Base-by-base conservation (phyloP, 1,284 basidiomycete genomes). In the Apiotrichum brassicae region DNA sequence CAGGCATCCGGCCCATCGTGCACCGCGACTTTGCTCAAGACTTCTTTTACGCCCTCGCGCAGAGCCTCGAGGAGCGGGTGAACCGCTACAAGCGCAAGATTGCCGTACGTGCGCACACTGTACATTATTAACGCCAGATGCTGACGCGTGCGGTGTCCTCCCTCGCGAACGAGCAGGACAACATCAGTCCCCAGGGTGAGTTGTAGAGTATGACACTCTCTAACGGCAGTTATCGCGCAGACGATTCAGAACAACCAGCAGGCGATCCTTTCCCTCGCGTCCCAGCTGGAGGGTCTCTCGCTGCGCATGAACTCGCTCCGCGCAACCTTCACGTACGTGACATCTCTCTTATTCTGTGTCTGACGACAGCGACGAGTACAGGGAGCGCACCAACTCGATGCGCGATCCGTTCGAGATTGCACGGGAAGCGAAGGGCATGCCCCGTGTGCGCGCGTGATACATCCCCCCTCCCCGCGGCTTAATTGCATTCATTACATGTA, bases 381-480 rank as follows among this genome's bases (percentile, higher is more conserved):
- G 64, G 34, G 66, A 67, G 28, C 58, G 57, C 45, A 65, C 63
- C 3, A 57, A 61, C 26, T 65, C 66, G 20, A 65, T 69, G 48
- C 56, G 68, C 40, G 63, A 67, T 58, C 70, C 70, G 22, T 72
- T 72, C 56, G 63, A 72, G 41, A 58, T 72, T 3, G 68, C 66
- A 14, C 49, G 70, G 22, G 68, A 72, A 48, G 61, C 63, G 36
- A 59, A 59, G 39, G 63, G 63, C 6, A 14, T 62, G 16, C 50
- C 58, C 7, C 43, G 51, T 40, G 47, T 61, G 13, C 43, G 43
- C 4, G 43, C 23, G 14, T 44, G n/a, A 25, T 37, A n/a, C n/a
- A n/a, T n/a, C n/a, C n/a, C n/a, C n/a, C n/a, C n/a, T n/a, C n/a
- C n/a, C n/a, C n/a, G n/a, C n/a, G n/a, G n/a, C n/a, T n/a, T n/a